Evolutionary conservation across 257 asterid species (phyloP).

Genomic region (Solanum sparsipilum): DNA sequence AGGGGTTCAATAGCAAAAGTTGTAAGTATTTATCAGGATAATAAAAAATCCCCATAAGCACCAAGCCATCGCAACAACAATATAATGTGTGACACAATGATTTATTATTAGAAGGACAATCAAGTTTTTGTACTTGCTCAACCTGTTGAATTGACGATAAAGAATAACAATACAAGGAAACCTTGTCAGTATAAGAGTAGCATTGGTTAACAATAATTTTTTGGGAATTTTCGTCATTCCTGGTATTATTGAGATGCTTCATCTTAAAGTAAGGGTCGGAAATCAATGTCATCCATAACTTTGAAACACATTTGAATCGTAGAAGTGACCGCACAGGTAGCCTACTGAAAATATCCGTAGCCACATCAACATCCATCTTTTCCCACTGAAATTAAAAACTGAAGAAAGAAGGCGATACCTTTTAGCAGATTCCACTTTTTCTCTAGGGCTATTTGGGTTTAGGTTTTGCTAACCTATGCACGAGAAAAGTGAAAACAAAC

Average conservation of each 20-base stretch:
- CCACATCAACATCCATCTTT: not conserved
- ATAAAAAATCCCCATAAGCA: too few relatives aligned
- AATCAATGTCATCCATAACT: not conserved
- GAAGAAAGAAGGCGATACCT: too few relatives aligned
- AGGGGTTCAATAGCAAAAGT: not conserved
- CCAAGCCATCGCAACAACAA: too few relatives aligned
- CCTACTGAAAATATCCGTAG: too few relatives aligned
- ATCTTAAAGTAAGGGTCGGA: not conserved
- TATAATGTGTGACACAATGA: not conserved
- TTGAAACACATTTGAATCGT: not conserved
- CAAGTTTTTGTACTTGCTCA: not conserved
- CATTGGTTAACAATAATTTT: not conserved
- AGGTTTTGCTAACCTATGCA: too few relatives aligned
- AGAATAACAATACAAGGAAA: not conserved
- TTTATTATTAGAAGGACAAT: not conserved
- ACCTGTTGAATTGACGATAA: not conserved
- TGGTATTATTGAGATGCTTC: not conserved
- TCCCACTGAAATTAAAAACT: too few relatives aligned
- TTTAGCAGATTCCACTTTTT: too few relatives aligned
- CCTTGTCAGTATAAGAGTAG: too few relatives aligned
- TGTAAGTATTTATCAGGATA: too few relatives aligned
- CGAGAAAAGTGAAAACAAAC: too few relatives aligned
- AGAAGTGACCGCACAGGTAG: not conserved
- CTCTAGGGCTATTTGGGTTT: too few relatives aligned
- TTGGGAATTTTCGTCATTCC: not conserved